Evolutionary conservation across 331 rosid genomes (phyloP).

Genomic region (Rhamnella rubrinervis): DNA sequence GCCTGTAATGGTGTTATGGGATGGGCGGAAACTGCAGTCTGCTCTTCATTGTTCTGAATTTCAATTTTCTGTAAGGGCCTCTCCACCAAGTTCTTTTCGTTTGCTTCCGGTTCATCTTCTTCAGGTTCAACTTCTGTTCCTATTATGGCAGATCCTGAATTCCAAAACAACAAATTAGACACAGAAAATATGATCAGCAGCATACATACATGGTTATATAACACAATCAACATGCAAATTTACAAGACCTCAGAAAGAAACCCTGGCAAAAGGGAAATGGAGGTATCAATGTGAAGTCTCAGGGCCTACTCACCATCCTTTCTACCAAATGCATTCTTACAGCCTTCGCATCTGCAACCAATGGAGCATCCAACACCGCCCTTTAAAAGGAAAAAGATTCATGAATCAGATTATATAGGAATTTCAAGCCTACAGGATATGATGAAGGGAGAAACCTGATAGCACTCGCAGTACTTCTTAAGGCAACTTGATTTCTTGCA

Average conservation of each 20-base stretch:
- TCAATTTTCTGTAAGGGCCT: constrained; percentile 44
- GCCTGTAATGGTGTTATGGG: constrained; percentile 59
- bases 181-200: background rate
- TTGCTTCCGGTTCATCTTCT: constrained; percentile 64
- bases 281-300: constrained; percentile 11
- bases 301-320: constrained; percentile 67
- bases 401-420: constrained; percentile 32
- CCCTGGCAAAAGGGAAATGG: background rate
- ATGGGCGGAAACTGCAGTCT: constrained; percentile 42
- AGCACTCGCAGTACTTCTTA: constrained; percentile 92
- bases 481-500: constrained; percentile 92
- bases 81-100: constrained; percentile 45
- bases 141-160: constrained; percentile 50
- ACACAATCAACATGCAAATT: too few relatives aligned
- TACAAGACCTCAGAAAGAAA: too few relatives aligned
- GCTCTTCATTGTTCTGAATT: constrained; percentile 54
- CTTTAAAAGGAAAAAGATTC: constrained; percentile 40
- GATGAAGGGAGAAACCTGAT: constrained; percentile 57
- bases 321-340: constrained; percentile 76
- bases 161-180: constrained; percentile 13
- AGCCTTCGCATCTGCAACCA: constrained; percentile 86
- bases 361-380: constrained; percentile 94
- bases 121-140: constrained; percentile 53
- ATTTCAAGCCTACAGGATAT: constrained; percentile 13
- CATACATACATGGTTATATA: too few relatives aligned